Evolutionary conservation across 2,329 filamentous ascomycete species (phyloP).

Genomic region (Exophiala xenobiotica): DNA sequence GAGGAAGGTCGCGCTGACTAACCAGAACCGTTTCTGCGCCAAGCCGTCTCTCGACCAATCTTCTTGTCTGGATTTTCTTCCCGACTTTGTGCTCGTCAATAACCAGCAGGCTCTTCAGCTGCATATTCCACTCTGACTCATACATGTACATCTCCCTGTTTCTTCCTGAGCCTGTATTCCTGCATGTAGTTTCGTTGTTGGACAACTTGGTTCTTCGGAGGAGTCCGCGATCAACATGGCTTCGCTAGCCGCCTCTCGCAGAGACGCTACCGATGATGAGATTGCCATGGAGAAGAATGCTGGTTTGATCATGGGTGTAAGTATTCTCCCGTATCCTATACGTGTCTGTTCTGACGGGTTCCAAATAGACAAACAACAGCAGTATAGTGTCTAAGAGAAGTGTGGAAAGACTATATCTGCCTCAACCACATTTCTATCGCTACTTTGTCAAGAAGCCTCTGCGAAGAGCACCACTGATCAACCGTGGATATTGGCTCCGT

Average conservation of each 20-base stretch:
- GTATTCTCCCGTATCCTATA: slow-evolving; percentile 29
- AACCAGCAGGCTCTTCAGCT: neutral
- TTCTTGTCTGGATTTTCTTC: too few species aligned
- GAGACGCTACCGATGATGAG: slow-evolving; percentile 19
- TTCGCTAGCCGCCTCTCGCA: slow-evolving; percentile 6
- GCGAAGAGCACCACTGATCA: slow-evolving; percentile 81
- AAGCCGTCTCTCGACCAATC: neutral
- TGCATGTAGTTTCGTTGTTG: too few species aligned
- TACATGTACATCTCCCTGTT: too few species aligned
- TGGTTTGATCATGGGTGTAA: slow-evolving; percentile 55
- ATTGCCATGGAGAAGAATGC: slow-evolving; percentile 43
- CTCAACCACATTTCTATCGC: slow-evolving; percentile 79
- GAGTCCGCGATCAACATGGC: slow-evolving; percentile 14
- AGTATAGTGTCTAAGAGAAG: slow-evolving; percentile 91
- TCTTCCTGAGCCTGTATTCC: neutral
- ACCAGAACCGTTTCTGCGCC: slow-evolving; percentile 2
- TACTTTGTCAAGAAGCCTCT: slow-evolving; percentile 85
- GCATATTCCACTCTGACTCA: slow-evolving; percentile 4
- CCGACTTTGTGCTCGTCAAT: too few species aligned
- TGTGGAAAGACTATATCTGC: slow-evolving; percentile 84
- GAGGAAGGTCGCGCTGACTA: slow-evolving; percentile 3
- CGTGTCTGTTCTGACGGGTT: neutral
- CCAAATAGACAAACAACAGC: slow-evolving; percentile 74
- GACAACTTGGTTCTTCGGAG: too few species aligned
- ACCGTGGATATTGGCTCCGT: slow-evolving; percentile 83